Conservation (phyloP, 2,329 filamentous ascomycete genomes). For the Phialemoniopsis sp. region DNA sequence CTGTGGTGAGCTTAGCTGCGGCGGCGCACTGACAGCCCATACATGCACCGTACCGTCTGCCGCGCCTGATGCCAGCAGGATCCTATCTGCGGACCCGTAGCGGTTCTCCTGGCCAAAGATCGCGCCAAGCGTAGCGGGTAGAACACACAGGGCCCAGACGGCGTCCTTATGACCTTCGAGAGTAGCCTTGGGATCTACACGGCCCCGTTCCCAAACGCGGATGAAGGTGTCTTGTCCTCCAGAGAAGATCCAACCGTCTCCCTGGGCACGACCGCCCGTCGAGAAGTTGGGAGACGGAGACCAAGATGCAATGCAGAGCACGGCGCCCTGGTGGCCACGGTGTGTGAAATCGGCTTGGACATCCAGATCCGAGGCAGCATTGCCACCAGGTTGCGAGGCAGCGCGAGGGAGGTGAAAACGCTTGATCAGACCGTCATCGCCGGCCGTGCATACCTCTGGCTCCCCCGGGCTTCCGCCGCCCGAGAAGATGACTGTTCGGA, state of each 20-base stretch:
- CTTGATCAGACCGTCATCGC: slow-evolving; percentile 94
- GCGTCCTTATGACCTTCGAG: slow-evolving; percentile 93
- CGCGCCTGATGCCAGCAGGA: slow-evolving; percentile 85
- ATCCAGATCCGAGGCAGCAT: slow-evolving; percentile 72
- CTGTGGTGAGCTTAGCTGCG: slow-evolving; percentile 78
- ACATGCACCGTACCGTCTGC: slow-evolving; percentile 90
- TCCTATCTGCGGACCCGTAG: slow-evolving; percentile 78
- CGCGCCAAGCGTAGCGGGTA: slow-evolving; percentile 76
- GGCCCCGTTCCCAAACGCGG: slow-evolving; percentile 89
- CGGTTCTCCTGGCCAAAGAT: slow-evolving; percentile 74
- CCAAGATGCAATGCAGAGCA: slow-evolving; percentile 83
- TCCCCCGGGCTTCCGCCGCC: slow-evolving; percentile 93
- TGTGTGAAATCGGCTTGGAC: slow-evolving; percentile 94
- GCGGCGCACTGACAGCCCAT: slow-evolving; percentile 91
- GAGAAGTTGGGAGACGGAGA: slow-evolving; percentile 84
- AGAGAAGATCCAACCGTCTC: slow-evolving; percentile 98
- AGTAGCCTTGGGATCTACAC: slow-evolving; percentile 92
- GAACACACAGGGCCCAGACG: slow-evolving; percentile 90
- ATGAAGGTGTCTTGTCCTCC: slow-evolving; percentile 92
- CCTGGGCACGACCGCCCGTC: slow-evolving; percentile 79
- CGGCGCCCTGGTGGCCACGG: slow-evolving; percentile 85
- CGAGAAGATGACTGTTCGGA: slow-evolving; percentile 93
- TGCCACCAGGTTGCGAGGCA: slow-evolving; percentile 35
- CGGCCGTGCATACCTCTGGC: slow-evolving; percentile 93
- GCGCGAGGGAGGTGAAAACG: slow-evolving; percentile 92